These are phyloP conservation scores for Coemansia sp. DNA, from an alignment of 192 early-diverging fungal genomes.

Conservation along the genomic window DNA sequence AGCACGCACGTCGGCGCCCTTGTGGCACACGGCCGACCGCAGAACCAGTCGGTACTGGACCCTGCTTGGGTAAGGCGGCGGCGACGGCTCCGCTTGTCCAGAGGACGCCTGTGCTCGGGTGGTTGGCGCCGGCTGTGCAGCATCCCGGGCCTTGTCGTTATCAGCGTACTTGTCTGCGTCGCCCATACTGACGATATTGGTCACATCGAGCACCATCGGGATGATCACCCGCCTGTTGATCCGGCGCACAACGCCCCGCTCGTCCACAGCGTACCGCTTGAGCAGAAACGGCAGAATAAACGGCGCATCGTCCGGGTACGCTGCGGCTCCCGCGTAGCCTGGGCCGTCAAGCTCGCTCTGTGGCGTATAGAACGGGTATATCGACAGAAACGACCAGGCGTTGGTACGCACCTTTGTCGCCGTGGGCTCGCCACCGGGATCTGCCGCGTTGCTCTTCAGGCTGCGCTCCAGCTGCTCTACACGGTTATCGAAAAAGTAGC, in stretches of 20 bases:
- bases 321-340: slow-evolving; percentile 53
- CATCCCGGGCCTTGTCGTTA: not conserved
- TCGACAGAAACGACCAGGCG: slow-evolving; percentile 69
- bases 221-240: slow-evolving; percentile 55
- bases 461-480: slow-evolving; percentile 43
- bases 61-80: slow-evolving; percentile 32
- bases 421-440: not conserved
- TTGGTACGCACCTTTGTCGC: slow-evolving; percentile 56
- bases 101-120: too few species aligned
- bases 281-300: slow-evolving; percentile 68
- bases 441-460: slow-evolving; percentile 12
- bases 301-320: slow-evolving; percentile 58
- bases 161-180: slow-evolving; percentile 13
- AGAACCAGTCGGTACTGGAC: slow-evolving; percentile 57
- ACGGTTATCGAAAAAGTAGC: slow-evolving; percentile 66
- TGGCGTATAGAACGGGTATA: slow-evolving; percentile 69
- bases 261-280: slow-evolving; percentile 64
- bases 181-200: slow-evolving; percentile 22
- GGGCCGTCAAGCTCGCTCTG: slow-evolving; percentile 57
- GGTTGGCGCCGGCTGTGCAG: not conserved
- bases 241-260: slow-evolving; percentile 36
- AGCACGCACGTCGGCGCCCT: slow-evolving; percentile 43
- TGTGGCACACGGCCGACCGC: slow-evolving; percentile 60
- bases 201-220: slow-evolving; percentile 46
- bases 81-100: not conserved